Evolutionary conservation across 2,329 filamentous ascomycete species (phyloP), one percentile per base, ranked within the genome.

Genomic region (Nigrospora oryzae): DNA sequence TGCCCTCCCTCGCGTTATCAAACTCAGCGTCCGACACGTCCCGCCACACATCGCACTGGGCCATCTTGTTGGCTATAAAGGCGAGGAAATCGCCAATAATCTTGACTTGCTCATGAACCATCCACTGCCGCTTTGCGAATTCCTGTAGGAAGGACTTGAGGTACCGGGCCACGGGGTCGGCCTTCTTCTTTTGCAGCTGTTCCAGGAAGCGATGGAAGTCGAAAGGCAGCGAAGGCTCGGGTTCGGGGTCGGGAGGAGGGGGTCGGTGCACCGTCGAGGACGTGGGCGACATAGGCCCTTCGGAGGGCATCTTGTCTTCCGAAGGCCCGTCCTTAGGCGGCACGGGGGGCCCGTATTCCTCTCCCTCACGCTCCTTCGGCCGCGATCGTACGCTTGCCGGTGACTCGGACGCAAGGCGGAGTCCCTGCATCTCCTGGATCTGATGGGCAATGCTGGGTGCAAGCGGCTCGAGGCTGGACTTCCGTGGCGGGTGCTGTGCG

Each of bases 81-180:
- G 89, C 83, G 40, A 98, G 71, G 55, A 98, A 98, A 62, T 98
- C 94, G 53, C 88, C 82, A 49, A 98, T 95, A 50, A 98, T 97
- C 68, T 98, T 98, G 61, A 97, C 93, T 64, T 98, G 93, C 67
- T 98, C 93, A 62, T 98, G 93, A 7, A 96, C 93, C 87, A 95
- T 95, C 93, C 93, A 98, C 65, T 97, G 93, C 54, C 90, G 88
- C 70, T 97, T 98, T 33, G 83, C 88, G 65, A 98, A 98, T 63
- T 98, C 94, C 40, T 81, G 82, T 30, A 98, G 69, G 57, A 98
- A 98, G 0, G 93, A 97, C 52, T 94, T 87, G 38, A 98, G 74
- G 59, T 96, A 98, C 51, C 91, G 86, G 5, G 94, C 94, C 2
- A 98, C 91, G 1, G 94, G 93, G 57, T 98, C 94, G n/a, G 93